Conservation (phyloP, 192 early-diverging fungal genomes). For the Gigaspora rosea region DNA sequence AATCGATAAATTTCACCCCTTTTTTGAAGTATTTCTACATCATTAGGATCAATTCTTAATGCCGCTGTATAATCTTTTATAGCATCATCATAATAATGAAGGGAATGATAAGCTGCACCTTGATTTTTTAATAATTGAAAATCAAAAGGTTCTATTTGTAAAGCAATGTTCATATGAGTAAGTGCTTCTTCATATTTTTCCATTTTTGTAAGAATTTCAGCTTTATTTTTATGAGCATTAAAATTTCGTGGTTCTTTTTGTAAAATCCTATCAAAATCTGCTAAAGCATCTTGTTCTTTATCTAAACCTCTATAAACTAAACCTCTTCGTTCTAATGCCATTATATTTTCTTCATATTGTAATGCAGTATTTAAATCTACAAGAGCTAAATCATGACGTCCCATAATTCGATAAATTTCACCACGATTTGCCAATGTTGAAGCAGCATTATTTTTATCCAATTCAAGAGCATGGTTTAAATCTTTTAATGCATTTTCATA, state of each 20-base stretch:
- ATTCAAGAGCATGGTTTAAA: neutral
- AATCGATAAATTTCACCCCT: constrained; percentile 22
- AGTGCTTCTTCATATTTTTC: constrained; percentile 7
- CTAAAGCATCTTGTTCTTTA: constrained; percentile 10
- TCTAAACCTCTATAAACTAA: neutral
- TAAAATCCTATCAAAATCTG: constrained; percentile 16
- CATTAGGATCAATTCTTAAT: constrained; percentile 12
- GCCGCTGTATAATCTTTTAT: neutral
- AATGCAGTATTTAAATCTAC: constrained; percentile 13
- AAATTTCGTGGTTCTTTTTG: neutral
- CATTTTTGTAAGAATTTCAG: neutral
- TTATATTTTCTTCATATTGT: neutral
- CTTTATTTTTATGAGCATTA: constrained; percentile 6
- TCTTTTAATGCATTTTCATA: constrained; percentile 15
- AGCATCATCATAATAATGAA: neutral
- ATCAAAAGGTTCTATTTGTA: constrained; percentile 10
- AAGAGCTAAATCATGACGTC: constrained; percentile 15
- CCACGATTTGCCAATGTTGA: constrained; percentile 10
- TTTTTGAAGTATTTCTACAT: neutral
- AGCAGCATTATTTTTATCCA: neutral
- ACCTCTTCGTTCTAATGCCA: constrained; percentile 13
- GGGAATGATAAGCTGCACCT: neutral
- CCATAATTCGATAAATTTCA: constrained; percentile 14
- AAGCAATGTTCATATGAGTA: neutral
- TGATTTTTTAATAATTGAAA: neutral